Evolutionary conservation across 1,139 yeast species (phyloP), one percentile per base, ranked within the genome.

Genomic region (Geotrichum histeridarum): DNA sequence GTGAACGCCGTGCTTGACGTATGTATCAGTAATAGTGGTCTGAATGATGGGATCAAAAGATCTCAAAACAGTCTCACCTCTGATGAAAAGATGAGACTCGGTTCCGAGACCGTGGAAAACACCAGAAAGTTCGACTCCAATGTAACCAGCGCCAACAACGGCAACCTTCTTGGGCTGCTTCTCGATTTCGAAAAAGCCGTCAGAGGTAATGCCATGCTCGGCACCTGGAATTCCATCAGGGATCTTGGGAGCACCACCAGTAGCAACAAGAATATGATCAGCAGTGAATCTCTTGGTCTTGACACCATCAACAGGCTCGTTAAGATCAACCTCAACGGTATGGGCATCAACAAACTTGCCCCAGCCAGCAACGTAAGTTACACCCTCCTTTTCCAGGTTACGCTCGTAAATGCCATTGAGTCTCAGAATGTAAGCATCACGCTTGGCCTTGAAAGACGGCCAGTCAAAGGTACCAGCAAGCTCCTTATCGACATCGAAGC

Each of bases 131-230:
- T 93, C 99, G 48, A 90, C 86, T 55, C 96, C 98, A 69, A 93
- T 93, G 74, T 93, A 93, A 48, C 99, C 99, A 41, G 97, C 97
- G 63, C 99, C 99, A 14, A 93, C 96, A 60, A 94, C 78, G 1
- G 95, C 98, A 32, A 93, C 99, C 52, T 83, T 78, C 71, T 88
- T 84, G 50, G 99, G 99, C 73, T 91, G 98, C 48, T 75, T 68
- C 58, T 78, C 83, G 62, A 93, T 76, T 60, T 79, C 81, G 67
- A 93, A 93, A 71, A 94, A 94, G 1, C 97, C 96, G 69, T 93
- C 96, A 15, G 97, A 89, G 54, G 88, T 83, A 60, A 82, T 84
- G 59, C 97, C 98, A 60, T 79, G 76, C 67, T 90, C 95, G 52
- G 83, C 79, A 52, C 98, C 98, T 55, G 84, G 85, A 50, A 90